Conservation (phyloP, 2,329 filamentous ascomycete species). For the Coleophoma crateriformis region DNA sequence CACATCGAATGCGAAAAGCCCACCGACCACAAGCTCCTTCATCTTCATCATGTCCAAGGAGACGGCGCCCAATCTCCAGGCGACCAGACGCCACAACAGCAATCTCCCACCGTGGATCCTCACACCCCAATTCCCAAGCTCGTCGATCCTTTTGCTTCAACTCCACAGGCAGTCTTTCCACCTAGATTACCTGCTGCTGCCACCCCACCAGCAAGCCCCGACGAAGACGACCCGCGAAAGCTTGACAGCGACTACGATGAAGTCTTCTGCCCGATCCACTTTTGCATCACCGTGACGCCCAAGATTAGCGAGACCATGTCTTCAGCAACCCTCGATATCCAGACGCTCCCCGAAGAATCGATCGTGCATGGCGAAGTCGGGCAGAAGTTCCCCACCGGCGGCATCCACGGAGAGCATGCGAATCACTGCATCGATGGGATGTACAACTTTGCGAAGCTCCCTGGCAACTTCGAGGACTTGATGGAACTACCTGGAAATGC, state of each 20-base stretch:
- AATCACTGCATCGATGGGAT: constrained; percentile 10
- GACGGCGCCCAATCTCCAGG: background rate
- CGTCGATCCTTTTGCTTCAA: background rate
- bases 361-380: constrained; percentile 12
- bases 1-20: background rate
- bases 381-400: constrained; percentile 12
- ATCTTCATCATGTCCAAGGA: background rate
- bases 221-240: background rate
- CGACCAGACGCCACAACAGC: too few relatives aligned
- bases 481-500: constrained; percentile 14
- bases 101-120: background rate
- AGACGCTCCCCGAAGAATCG: constrained; percentile 2
- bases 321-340: background rate
- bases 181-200: background rate
- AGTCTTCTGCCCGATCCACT: constrained; percentile 8
- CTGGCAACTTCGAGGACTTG: constrained; percentile 14
- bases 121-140: background rate
- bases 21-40: background rate
- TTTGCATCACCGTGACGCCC: constrained; percentile 9
- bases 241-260: constrained; percentile 1
- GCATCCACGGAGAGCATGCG: constrained; percentile 5
- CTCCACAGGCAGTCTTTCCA: background rate
- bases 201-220: background rate
- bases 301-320: constrained; percentile 3
- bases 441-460: constrained; percentile 17